phyloP scores from a whole-genome alignment of 768 basidiomycete genomes.

The Naganishia randhawae region DNA sequence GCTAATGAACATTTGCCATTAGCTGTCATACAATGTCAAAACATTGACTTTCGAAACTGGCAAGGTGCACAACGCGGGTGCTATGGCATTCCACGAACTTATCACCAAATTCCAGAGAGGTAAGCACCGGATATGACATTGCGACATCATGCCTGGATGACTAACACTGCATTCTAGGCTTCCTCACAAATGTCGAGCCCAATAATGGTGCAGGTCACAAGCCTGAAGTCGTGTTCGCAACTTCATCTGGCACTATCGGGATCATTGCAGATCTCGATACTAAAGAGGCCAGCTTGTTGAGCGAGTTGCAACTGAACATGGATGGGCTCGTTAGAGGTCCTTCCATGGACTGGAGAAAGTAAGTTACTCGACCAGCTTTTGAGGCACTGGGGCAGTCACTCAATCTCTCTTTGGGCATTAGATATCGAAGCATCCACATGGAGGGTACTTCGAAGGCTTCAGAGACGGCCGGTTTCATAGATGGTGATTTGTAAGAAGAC shows the following conservation, averaged over 20 bases:
- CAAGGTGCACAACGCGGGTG: conserved; percentile 42
- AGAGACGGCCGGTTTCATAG: conserved; percentile 46
- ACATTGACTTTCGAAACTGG: conserved; percentile 43
- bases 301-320: conserved; percentile 48
- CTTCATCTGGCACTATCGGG: conserved; percentile 42
- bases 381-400: conserved; percentile 29
- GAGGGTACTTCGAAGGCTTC: conserved; percentile 29
- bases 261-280: conserved; percentile 45
- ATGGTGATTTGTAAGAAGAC: conserved; percentile 47
- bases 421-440: conserved; percentile 29
- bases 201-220: conserved; percentile 30
- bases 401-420: neutral
- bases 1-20: neutral
- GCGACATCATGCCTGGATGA: neutral
- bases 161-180: neutral
- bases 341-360: conserved; percentile 35
- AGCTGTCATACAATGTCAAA: conserved; percentile 41
- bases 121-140: conserved; percentile 20
- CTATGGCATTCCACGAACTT: conserved; percentile 47
- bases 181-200: neutral
- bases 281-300: conserved; percentile 34
- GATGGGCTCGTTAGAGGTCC: conserved; percentile 38
- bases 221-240: conserved; percentile 45
- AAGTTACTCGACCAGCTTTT: conserved; percentile 24
- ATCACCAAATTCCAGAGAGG: conserved; percentile 39